Conservation (phyloP, 768 basidiomycete species). For the Candolleomyces aberdarensis region DNA sequence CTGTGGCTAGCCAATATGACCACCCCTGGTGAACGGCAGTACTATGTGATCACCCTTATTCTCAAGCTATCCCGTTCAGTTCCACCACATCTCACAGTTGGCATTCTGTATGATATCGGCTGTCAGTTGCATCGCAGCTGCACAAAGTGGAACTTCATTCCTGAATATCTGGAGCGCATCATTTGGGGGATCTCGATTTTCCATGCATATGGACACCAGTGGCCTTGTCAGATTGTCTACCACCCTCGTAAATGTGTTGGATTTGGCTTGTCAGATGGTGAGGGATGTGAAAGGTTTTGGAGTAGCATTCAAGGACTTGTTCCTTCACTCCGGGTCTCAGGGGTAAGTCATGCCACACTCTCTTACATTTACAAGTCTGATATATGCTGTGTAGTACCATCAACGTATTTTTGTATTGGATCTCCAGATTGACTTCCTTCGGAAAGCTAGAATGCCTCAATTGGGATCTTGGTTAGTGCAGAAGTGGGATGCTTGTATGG, state of each 20-base stretch:
- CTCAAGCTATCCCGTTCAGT: constrained; percentile 29
- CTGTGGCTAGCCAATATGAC: constrained; percentile 36
- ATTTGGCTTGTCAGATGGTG: constrained; percentile 25
- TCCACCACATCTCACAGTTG: constrained; percentile 20
- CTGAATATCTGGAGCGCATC: constrained; percentile 17
- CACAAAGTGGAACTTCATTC: constrained; percentile 16
- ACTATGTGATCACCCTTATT: constrained; percentile 27
- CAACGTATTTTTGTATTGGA: constrained; percentile 23
- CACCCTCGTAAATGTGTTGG: constrained; percentile 24
- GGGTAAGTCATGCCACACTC: constrained; percentile 16
- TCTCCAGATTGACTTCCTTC: constrained; percentile 18
- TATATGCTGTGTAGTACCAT: constrained; percentile 16
- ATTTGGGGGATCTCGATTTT: constrained; percentile 27
- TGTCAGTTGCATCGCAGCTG: constrained; percentile 30
- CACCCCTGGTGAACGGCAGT: constrained; percentile 29
- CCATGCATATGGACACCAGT: constrained; percentile 34
- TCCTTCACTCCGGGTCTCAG: constrained; percentile 20
- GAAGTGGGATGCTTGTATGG: not conserved
- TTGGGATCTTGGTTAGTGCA: constrained; percentile 14
- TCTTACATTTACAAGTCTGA: not conserved
- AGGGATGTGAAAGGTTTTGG: constrained; percentile 28
- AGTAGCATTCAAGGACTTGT: constrained; percentile 19
- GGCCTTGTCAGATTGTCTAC: constrained; percentile 30
- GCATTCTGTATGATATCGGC: constrained; percentile 32
- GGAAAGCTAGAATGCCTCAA: constrained; percentile 7